Evolutionary conservation across 192 early-diverging fungal genomes (phyloP).

Genomic region (Chytriomyces confervae): DNA sequence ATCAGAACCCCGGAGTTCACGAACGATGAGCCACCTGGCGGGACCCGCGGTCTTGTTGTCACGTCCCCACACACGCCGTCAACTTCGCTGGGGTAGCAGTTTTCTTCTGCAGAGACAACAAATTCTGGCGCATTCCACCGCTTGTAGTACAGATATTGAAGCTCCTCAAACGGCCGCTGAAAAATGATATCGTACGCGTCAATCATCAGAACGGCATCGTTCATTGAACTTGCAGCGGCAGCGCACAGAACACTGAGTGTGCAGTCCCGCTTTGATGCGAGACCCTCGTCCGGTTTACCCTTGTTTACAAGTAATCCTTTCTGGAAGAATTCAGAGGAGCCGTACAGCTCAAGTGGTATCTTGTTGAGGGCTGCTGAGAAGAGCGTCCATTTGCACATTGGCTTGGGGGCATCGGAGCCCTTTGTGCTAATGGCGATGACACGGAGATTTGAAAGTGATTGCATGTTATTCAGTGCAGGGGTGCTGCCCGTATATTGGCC

Average conservation of each 20-base stretch:
- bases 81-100: constrained; percentile 4
- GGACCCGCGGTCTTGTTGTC: neutral
- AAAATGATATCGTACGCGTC: constrained; percentile 11
- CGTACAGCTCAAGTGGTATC: neutral
- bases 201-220: neutral
- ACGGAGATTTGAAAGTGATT: neutral
- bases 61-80: neutral
- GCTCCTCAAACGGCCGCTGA: constrained; percentile 10
- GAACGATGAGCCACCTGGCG: neutral
- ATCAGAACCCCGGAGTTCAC: constrained; percentile 15
- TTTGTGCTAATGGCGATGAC: neutral
- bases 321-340: neutral
- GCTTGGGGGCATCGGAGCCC: neutral
- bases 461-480: too few species aligned
- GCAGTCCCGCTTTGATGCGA: neutral
- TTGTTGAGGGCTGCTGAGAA: neutral
- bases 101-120: constrained; percentile 11
- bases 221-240: neutral
- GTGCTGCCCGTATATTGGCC: too few species aligned
- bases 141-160: constrained; percentile 1
- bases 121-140: constrained; percentile 1
- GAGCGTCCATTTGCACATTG: neutral
- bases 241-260: neutral
- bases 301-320: neutral
- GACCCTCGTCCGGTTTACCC: neutral